Evolutionary conservation across 2,329 filamentous ascomycete species (phyloP), one percentile per base, ranked within the genome.

Genomic region (Ramularia endophylla): DNA sequence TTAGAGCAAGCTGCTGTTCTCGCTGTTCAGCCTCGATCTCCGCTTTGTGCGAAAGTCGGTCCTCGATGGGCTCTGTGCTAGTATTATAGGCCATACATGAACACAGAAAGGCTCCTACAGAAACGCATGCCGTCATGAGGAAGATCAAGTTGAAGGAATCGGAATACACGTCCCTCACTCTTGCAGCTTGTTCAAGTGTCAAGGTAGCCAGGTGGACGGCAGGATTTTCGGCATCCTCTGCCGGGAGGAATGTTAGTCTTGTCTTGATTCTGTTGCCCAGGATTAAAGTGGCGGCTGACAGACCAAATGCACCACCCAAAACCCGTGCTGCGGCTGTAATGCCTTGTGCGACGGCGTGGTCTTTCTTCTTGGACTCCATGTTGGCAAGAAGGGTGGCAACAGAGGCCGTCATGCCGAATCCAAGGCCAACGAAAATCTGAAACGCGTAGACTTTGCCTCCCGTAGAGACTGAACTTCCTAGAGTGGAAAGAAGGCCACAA

Each of bases 401-500:
- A n/a, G 46, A 36, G 11, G 46, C 38, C 3, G 40, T 46, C 17
- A 52, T 31, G 2, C 52, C 52, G 22, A 50, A 44, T 12, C 51
- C 52, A 16, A 55, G 32, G 6, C 52, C 52, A 27, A 50, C 19
- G 27, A 55, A 30, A 20, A 50, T 31, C 38, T 55, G 48, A 27
- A 48, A 54, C 8, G 46, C 51, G 34, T 49, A 55, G 2, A 36
- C 18, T 11, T 34, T 43, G 2, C 22, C 16, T n/a, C 36, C 20
- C 2, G 47, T 36, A 5, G 18, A 13, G 8, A 33, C n/a, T 2
- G 33, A 35, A n/a, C 34, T 20, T 20, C 13, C n/a, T 6, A 54
- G 36, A 1, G 40, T 48, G 11, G 39, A 39, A 11, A 51, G 31
- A 8, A 54, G 44, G 19, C 51, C 52, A 6, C 28, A 40, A 6